These are phyloP conservation scores for Colletotrichum tanaceti DNA, from an alignment of 2,329 filamentous ascomycete genomes.

Conservation along the genomic window DNA sequence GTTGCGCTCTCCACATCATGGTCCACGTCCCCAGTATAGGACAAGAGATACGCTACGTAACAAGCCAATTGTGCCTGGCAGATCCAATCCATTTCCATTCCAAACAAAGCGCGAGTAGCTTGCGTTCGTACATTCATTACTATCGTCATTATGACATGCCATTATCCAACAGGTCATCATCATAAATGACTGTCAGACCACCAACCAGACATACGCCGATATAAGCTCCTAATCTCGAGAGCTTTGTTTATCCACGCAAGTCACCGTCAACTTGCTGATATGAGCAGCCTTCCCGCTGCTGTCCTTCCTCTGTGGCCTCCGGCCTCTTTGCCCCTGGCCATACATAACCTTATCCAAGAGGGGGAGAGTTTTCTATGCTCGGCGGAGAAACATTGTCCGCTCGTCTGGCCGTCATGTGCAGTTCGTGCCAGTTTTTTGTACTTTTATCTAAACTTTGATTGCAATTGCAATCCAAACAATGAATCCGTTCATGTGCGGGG, in stretches of 20 bases:
- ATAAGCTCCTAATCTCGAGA: constrained; percentile 11
- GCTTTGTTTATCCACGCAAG: constrained; percentile 17
- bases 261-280: not conserved
- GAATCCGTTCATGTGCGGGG: constrained; percentile 9
- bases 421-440: constrained; percentile 19
- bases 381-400: constrained; percentile 28
- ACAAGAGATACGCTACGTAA: constrained; percentile 16
- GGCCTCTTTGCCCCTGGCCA: not conserved
- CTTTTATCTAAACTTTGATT: constrained; percentile 35
- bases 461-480: constrained; percentile 13
- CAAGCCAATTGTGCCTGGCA: constrained; percentile 12
- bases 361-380: constrained; percentile 16
- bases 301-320: not conserved
- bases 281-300: not conserved
- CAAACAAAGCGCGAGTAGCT: constrained; percentile 32
- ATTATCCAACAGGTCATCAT: constrained; percentile 33
- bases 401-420: constrained; percentile 29
- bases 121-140: constrained; percentile 40
- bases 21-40: constrained; percentile 6
- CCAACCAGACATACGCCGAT: constrained; percentile 37
- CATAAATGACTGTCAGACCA: constrained; percentile 30
- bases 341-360: not conserved
- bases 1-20: constrained; percentile 21
- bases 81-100: constrained; percentile 1
- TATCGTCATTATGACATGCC: constrained; percentile 41